Evolutionary conservation across 306 rosid genomes (phyloP).

Genomic region (Trifolium subterraneum): DNA sequence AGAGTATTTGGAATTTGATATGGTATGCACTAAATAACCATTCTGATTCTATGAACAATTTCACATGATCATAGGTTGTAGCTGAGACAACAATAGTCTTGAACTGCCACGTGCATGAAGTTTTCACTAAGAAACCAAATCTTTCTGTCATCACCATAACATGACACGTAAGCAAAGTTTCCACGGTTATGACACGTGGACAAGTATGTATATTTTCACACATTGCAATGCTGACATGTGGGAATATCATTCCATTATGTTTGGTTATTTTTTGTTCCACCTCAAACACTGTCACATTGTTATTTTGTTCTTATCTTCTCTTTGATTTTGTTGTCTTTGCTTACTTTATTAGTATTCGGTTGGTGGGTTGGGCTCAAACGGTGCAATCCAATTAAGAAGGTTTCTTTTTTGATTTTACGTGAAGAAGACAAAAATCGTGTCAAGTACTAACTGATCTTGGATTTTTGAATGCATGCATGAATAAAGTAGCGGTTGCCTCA

Average conservation of each 20-base stretch:
- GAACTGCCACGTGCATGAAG: constrained; percentile 58
- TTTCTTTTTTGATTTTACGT: neutral
- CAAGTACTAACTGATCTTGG: neutral
- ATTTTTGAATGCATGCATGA: neutral
- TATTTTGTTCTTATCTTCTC: constrained; percentile 33
- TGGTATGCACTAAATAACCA: constrained; percentile 38
- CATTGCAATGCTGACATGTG: constrained; percentile 54
- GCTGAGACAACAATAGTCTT: constrained; percentile 31
- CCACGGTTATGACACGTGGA: constrained; percentile 46
- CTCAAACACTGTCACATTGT: neutral
- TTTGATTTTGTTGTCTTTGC: constrained; percentile 10
- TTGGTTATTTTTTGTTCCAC: constrained; percentile 3
- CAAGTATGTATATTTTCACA: constrained; percentile 1
- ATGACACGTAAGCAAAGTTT: constrained; percentile 44
- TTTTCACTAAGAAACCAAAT: constrained; percentile 22
- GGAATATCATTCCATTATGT: constrained; percentile 7
- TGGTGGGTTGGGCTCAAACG: constrained; percentile 33
- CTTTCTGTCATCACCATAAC: constrained; percentile 36
- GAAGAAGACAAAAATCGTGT: constrained; percentile 25
- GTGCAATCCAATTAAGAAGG: constrained; percentile 33
- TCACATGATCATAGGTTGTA: constrained; percentile 32
- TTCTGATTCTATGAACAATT: constrained; percentile 11
- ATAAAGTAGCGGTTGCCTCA: neutral
- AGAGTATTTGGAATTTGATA: constrained; percentile 21
- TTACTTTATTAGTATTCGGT: constrained; percentile 36